A percentile compares a stretch with the other conserved stretches of the same genome.
These are phyloP conservation scores for Fusarium burgessii DNA, from an alignment of 2,329 filamentous ascomycete genomes.

Conservation along the genomic window DNA sequence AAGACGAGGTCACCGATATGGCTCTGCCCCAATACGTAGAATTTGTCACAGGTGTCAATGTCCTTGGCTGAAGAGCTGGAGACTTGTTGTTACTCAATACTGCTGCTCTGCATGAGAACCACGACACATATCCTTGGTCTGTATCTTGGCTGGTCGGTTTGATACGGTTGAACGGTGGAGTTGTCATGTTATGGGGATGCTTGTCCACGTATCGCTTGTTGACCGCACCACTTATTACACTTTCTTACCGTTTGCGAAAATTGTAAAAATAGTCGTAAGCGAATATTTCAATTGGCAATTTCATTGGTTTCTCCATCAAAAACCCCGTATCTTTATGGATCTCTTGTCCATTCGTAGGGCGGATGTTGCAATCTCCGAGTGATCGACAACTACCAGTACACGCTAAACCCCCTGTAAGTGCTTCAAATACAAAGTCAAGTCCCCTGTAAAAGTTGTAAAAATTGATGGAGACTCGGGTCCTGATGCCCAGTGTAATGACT, in stretches of 20 bases:
- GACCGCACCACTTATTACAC: neutral
- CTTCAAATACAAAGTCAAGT: neutral
- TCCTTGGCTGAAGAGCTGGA: neutral
- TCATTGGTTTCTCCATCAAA: neutral
- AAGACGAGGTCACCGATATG: neutral
- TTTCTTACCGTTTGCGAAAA: neutral
- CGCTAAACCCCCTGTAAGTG: neutral
- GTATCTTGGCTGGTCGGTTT: neutral
- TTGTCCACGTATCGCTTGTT: neutral
- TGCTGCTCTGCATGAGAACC: too few relatives aligned
- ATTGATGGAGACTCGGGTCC: neutral
- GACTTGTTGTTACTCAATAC: neutral
- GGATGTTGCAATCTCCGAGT: slow-evolving; percentile 20
- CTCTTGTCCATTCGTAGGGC: slow-evolving; percentile 1
- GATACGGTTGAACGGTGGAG: slow-evolving; percentile 20
- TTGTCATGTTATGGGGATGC: neutral
- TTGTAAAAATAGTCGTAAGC: neutral
- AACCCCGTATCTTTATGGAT: neutral
- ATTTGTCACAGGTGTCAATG: neutral
- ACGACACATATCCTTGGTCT: too few relatives aligned
- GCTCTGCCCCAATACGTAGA: neutral
- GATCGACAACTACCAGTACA: slow-evolving; percentile 17
- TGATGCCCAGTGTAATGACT: slow-evolving; percentile 9
- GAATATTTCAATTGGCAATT: neutral
- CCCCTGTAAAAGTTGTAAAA: slow-evolving; percentile 2